Conservation (phyloP, 495 filamentous ascomycete species). For the Talaromyces stipitatus region DNA sequence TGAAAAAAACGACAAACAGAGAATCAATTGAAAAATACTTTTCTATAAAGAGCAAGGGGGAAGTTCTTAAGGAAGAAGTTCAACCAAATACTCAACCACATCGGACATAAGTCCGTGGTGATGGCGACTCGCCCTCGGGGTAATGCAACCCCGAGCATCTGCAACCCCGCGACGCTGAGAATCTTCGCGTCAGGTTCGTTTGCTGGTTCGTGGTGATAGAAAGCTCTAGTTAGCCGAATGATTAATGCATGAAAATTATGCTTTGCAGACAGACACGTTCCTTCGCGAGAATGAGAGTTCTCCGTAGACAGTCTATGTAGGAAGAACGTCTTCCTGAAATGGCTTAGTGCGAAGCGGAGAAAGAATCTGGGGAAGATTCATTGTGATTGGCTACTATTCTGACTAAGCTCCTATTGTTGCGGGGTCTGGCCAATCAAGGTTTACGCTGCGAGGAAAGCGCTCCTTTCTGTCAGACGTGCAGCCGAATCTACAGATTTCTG, state of each 20-base stretch:
- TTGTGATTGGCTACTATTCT: background rate
- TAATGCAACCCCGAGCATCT: conserved; percentile 1
- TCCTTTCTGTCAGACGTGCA: background rate
- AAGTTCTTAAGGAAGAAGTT: background rate
- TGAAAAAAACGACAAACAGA: background rate
- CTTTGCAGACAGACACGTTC: background rate
- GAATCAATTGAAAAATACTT: background rate
- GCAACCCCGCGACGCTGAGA: conserved; percentile 1
- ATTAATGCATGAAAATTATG: background rate
- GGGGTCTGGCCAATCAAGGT: background rate
- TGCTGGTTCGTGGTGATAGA: background rate
- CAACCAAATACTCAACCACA: background rate
- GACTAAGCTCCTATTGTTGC: background rate
- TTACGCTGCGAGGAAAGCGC: background rate
- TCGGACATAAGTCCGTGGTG: background rate
- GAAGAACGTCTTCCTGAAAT: background rate
- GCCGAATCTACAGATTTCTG: background rate
- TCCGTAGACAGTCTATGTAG: no score
- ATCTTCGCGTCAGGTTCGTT: background rate
- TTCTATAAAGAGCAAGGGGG: background rate
- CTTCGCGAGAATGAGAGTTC: background rate
- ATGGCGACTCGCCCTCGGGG: background rate
- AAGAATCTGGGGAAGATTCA: background rate
- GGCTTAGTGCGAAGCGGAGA: background rate
- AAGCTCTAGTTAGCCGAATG: background rate